Base-by-base conservation (phyloP, 495 filamentous ascomycete genomes). In the Xylaria grammica region DNA sequence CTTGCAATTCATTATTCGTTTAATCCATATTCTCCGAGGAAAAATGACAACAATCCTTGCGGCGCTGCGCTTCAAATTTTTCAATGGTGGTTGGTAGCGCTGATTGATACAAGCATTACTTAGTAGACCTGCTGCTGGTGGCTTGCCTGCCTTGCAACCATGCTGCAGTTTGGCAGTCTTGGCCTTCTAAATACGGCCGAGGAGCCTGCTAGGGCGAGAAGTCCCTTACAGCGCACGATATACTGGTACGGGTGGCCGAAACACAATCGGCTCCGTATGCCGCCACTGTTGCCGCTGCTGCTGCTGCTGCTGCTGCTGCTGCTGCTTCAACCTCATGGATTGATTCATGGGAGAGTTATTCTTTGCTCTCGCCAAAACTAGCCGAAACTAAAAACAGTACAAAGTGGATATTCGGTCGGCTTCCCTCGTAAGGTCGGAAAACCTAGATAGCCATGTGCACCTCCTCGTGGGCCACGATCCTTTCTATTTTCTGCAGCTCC, bases 321-420 rank as follows among this genome's bases (percentile, higher is more conserved):
- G 34, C 34, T 36, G 34, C 34, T 5, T 36, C 34, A 36, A 36
- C 6, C 34, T 56, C 34, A 56, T 20, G 53, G 40, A 56, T n/a
- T n/a, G n/a, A n/a, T n/a, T n/a, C n/a, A n/a, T n/a, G n/a, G n/a
- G n/a, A n/a, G n/a, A n/a, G n/a, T n/a, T 36, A 5, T 36, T 36
- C 32, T 36, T 36, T 36, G 4, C 22, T 8, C 29, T 59, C 56
- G 56, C 56, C 44, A 32, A 59, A 48, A 36, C 42, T 59, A 59
- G 24, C 56, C 29, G 56, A 42, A 48, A 59, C 56, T 59, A 59
- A 50, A 60, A 60, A 60, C 58, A 60, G 58, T 40, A 27, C 30
- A 19, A 17, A 20, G 54, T 58, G 54, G 38, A 36, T 46, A 13
- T 36, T 45, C 11, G 34, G 13, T 38, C 20, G 27, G 34, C 20